Conservation (phyloP, 2,329 filamentous ascomycete species). For the Polytolypa hystricis region DNA sequence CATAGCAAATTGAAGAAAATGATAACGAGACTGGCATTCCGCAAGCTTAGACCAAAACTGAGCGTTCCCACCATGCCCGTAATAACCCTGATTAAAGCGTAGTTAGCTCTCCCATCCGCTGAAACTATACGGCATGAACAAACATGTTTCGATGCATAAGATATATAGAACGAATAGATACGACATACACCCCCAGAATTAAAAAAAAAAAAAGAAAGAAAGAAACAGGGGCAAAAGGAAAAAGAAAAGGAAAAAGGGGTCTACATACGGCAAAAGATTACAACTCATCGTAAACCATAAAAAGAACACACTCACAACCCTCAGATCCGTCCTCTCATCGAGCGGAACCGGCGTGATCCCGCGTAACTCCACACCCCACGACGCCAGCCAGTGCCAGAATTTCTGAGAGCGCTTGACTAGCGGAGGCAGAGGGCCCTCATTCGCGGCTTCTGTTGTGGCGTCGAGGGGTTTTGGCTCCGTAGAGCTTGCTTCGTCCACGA, state of each 20-base stretch:
- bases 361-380: conserved; percentile 40
- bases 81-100: conserved; percentile 9
- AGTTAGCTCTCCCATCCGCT: no score
- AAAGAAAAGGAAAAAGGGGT: background rate
- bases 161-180: no score
- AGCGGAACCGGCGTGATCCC: conserved; percentile 47
- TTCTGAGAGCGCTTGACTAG: background rate
- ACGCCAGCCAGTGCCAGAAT: conserved; percentile 11
- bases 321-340: conserved; percentile 43
- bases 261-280: conserved; percentile 46
- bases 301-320: conserved; percentile 44
- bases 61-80: conserved; percentile 13
- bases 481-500: background rate
- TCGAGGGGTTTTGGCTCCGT: no score
- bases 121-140: no score
- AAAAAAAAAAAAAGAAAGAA: background rate
- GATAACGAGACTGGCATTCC: conserved; percentile 11
- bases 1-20: conserved; percentile 22
- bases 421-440: no score
- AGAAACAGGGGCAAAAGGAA: background rate
- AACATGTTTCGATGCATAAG: no score
- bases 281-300: conserved; percentile 47
- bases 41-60: conserved; percentile 10
- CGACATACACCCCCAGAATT: no score
- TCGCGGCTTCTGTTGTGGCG: no score